phyloP scores from a whole-genome alignment of 805 yeast species.

The Cyberlindnera xishuangbannaensis region DNA sequence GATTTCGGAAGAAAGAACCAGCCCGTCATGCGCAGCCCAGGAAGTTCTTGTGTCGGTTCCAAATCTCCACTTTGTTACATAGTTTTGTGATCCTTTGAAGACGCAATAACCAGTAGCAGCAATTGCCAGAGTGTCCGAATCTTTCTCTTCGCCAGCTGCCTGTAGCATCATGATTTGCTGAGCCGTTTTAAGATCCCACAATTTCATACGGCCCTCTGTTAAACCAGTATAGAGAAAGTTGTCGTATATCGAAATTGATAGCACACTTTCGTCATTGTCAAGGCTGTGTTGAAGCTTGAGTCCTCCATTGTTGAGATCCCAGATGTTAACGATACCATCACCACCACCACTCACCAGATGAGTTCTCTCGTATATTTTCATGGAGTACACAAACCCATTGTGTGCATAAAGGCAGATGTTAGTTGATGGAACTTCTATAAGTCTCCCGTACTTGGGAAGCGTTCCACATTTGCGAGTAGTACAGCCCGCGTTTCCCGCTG shows the following conservation, averaged over 20 bases:
- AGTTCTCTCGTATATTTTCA: slow-evolving; percentile 31
- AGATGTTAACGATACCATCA: slow-evolving; percentile 79
- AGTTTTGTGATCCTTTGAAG: slow-evolving; percentile 48
- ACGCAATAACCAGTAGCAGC: slow-evolving; percentile 51
- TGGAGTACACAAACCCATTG: slow-evolving; percentile 80
- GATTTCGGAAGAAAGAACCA: slow-evolving; percentile 52
- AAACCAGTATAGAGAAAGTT: slow-evolving; percentile 82
- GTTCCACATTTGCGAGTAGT: slow-evolving; percentile 1
- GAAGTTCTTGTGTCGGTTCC: slow-evolving; percentile 36
- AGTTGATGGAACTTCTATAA: slow-evolving; percentile 62
- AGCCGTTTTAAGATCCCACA: slow-evolving; percentile 82
- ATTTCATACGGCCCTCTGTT: slow-evolving; percentile 64
- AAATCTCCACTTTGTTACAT: slow-evolving; percentile 47
- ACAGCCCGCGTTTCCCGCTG: slow-evolving; percentile 46
- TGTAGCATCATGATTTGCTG: slow-evolving; percentile 51
- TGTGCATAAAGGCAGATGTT: slow-evolving; percentile 81
- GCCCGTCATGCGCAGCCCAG: slow-evolving; percentile 51
- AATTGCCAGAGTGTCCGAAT: slow-evolving; percentile 52
- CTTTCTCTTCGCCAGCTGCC: slow-evolving; percentile 28
- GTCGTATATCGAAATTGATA: slow-evolving; percentile 59
- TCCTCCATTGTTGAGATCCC: slow-evolving; percentile 44
- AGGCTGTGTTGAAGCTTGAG: slow-evolving; percentile 32
- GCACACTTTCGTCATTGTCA: slow-evolving; percentile 62
- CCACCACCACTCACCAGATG: slow-evolving; percentile 75
- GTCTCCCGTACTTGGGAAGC: slow-evolving; percentile 20